A percentile compares a stretch with the other conserved stretches of the same genome.
These are phyloP conservation scores for Astragalus glycyphyllos DNA, from an alignment of 306 rosid species.

Conservation along the genomic window DNA sequence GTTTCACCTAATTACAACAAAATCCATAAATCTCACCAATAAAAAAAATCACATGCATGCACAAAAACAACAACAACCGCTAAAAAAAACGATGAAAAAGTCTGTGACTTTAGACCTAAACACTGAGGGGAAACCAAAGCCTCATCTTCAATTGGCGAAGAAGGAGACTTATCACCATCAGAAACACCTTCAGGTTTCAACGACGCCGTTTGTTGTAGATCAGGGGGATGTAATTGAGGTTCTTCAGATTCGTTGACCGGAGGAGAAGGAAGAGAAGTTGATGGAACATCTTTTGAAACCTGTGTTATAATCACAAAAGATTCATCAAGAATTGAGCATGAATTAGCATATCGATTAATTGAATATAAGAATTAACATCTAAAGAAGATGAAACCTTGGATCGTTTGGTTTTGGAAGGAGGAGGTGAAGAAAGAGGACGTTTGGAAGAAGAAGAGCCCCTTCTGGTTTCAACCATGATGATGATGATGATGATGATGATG, in stretches of 20 bases:
- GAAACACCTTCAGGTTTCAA: conserved; percentile 54
- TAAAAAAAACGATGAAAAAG: neutral
- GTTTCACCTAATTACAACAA: conserved; percentile 54
- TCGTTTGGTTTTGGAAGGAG: conserved; percentile 71
- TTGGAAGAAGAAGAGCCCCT: conserved; percentile 84
- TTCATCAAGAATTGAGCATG: conserved; percentile 11
- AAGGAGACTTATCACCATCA: conserved; percentile 60
- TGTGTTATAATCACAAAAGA: conserved; percentile 38
- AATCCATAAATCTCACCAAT: conserved; percentile 36
- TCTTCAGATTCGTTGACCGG: conserved; percentile 76
- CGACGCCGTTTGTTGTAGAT: conserved; percentile 66
- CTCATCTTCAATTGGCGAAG: conserved; percentile 52
- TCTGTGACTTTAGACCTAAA: conserved; percentile 49
- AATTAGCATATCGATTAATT: conserved; percentile 32
- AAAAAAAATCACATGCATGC: conserved; percentile 41
- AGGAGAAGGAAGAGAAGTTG: conserved; percentile 55
- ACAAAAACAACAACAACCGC: conserved; percentile 11
- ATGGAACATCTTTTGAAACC: conserved; percentile 75
- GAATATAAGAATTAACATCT: conserved; percentile 1
- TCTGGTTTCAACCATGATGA: conserved; percentile 87
- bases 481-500: conserved; percentile 27
- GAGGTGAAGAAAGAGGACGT: conserved; percentile 70
- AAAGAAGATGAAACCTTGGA: conserved; percentile 60
- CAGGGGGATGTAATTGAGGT: conserved; percentile 62
- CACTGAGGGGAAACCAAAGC: conserved; percentile 63